Evolutionary conservation across 2,329 filamentous ascomycete genomes (phyloP), one percentile per base, ranked within the genome.

Genomic region (Stachybotrys echinatus): DNA sequence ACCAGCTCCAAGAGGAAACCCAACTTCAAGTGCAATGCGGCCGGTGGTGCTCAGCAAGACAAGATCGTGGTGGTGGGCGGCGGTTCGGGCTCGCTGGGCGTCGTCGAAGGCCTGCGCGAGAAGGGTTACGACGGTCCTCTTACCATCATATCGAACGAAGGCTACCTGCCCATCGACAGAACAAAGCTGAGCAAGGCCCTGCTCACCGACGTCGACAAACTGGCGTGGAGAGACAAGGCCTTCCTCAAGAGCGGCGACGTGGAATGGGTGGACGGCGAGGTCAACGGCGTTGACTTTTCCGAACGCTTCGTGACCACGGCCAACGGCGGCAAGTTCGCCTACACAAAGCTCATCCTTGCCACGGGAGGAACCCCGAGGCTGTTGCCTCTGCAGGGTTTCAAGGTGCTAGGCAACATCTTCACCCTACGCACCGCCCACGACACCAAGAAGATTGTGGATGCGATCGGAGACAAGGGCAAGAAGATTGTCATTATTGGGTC

Each of bases 101-200:
- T 88, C 5, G 74, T 96, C 42, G 90, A 97, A 65, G 87, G 84
- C 12, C 80, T 99, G 17, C 85, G 92, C 42, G 87, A 88, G 55
- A 83, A 86, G 54, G 91, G 92, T 23, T 97, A 85, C 74, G 78
- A 77, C 5, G 92, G 91, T 14, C 74, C 80, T 49, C 84, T 99
- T 58, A 95, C 91, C 1, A 75, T 96, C 61, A 84, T 99, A 60
- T 85, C 88, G 12, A 85, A 81, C 55, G 94, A 99, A 68, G 87
- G 88, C 20, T 87, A 94, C 65, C 79, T 87, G 31, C 92, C 92
- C 27, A 92, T 97, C 60, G 94, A 99, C 72, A 84, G 94, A 19
- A 90, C 94, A 12, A 97, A 97, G 75, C 79, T 99, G 40, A 96
- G 92, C 63, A 99, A 99, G 71, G 90, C 92, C 0, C 77, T 99